Evolutionary conservation across 805 yeast genomes (phyloP).

Genomic region (Starmerella etchellsii): DNA sequence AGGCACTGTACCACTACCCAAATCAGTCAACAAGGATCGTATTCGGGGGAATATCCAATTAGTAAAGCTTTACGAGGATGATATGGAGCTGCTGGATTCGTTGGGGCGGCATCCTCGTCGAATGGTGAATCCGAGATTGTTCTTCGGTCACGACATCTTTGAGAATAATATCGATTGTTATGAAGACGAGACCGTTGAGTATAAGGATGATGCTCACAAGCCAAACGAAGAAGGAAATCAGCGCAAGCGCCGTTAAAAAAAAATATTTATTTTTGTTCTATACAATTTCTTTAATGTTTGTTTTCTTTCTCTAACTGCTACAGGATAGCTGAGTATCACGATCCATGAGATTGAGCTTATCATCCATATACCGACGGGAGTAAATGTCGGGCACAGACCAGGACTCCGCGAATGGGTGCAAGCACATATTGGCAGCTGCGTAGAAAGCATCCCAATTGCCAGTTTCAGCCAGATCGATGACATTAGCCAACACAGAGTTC

Average conservation of each 20-base stretch:
- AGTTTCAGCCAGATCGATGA: constrained; percentile 43
- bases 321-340: constrained; percentile 70
- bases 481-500: constrained; percentile 78
- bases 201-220: background rate
- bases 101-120: constrained; percentile 22
- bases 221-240: background rate
- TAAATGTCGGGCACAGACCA: constrained; percentile 44
- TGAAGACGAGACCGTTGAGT: constrained; percentile 1
- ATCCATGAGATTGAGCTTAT: constrained; percentile 35
- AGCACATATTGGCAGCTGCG: constrained; percentile 57
- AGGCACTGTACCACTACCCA: constrained; percentile 53
- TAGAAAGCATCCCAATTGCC: constrained; percentile 41
- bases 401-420: constrained; percentile 54
- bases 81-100: constrained; percentile 27
- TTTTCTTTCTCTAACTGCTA: constrained; percentile 25
- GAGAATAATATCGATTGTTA: constrained; percentile 19
- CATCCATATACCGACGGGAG: constrained; percentile 45
- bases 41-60: constrained; percentile 34
- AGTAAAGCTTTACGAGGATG: constrained; percentile 33
- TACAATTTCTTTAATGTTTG: background rate
- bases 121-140: constrained; percentile 14
- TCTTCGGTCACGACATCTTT: constrained; percentile 20
- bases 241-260: background rate
- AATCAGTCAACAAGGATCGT: constrained; percentile 55
- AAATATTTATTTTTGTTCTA: background rate